Evolutionary conservation across 2,329 filamentous ascomycete genomes (phyloP).

Genomic region (Aureobasidium sp.): DNA sequence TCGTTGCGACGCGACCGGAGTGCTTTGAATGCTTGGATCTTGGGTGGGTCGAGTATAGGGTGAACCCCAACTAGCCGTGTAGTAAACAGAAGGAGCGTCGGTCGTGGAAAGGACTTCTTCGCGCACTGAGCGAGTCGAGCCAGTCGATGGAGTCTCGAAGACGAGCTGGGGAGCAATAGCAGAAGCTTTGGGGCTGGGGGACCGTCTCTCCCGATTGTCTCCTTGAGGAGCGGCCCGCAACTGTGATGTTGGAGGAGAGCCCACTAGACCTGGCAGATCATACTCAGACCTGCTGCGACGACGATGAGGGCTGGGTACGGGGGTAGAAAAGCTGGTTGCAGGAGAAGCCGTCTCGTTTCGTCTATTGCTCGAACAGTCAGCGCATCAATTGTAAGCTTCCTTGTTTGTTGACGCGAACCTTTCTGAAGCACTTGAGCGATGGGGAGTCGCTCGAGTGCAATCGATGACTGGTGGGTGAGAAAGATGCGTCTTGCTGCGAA

Average conservation of each 20-base stretch:
- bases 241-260: neutral
- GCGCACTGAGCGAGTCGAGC: neutral
- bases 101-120: slow-evolving; percentile 6
- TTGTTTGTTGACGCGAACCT: neutral
- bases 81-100: slow-evolving; percentile 25
- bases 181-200: neutral
- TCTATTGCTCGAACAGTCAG: neutral
- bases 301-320: neutral
- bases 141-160: slow-evolving; percentile 9
- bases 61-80: slow-evolving; percentile 84
- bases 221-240: slow-evolving; percentile 2
- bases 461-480: slow-evolving; percentile 3
- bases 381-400: neutral
- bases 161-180: neutral
- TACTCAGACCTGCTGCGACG: slow-evolving; percentile 8
- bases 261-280: slow-evolving; percentile 7
- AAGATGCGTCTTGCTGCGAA: neutral
- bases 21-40: slow-evolving; percentile 18
- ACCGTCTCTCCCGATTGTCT: neutral
- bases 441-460: slow-evolving; percentile 11
- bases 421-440: slow-evolving; percentile 10
- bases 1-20: slow-evolving; percentile 19
- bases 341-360: slow-evolving; percentile 10
- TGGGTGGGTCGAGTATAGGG: slow-evolving; percentile 63
- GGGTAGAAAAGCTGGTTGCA: neutral